Conservation (phyloP, 306 rosid species). For the Castanea mollissima region DNA sequence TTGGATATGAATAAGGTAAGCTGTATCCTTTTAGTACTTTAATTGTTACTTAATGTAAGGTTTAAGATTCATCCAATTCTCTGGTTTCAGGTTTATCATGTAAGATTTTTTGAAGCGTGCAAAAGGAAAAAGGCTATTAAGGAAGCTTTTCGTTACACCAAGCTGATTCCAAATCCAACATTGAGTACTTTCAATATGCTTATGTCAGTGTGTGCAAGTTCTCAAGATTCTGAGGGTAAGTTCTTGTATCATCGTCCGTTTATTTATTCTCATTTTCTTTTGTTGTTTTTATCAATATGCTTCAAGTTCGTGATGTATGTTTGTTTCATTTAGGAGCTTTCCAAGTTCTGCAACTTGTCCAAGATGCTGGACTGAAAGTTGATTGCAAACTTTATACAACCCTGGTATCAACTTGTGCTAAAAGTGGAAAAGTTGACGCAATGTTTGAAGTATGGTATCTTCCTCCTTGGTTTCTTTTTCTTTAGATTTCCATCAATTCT, state of each 20-base stretch:
- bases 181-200: constrained; percentile 97
- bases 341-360: constrained; percentile 76
- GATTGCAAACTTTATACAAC: constrained; percentile 98
- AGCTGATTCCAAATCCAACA: constrained; percentile 77
- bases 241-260: constrained; percentile 13
- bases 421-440: constrained; percentile 87
- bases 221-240: constrained; percentile 76
- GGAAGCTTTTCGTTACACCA: constrained; percentile 84
- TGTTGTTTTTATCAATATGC: constrained; percentile 12
- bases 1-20: constrained; percentile 93
- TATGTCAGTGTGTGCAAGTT: constrained; percentile 82
- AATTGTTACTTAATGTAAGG: constrained; percentile 18
- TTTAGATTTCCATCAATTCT: constrained; percentile 10
- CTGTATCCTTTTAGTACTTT: constrained; percentile 12
- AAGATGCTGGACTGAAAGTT: constrained; percentile 71
- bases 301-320: constrained; percentile 30
- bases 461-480: constrained; percentile 28
- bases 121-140: constrained; percentile 76
- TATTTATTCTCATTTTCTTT: constrained; percentile 10
- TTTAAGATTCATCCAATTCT: constrained; percentile 30
- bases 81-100: constrained; percentile 82
- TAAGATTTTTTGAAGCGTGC: constrained; percentile 80
- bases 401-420: constrained; percentile 87
- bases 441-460: constrained; percentile 86
- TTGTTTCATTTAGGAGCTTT: constrained; percentile 73